Conservation (phyloP, 768 basidiomycete species). For the Tulasnella sp. region DNA sequence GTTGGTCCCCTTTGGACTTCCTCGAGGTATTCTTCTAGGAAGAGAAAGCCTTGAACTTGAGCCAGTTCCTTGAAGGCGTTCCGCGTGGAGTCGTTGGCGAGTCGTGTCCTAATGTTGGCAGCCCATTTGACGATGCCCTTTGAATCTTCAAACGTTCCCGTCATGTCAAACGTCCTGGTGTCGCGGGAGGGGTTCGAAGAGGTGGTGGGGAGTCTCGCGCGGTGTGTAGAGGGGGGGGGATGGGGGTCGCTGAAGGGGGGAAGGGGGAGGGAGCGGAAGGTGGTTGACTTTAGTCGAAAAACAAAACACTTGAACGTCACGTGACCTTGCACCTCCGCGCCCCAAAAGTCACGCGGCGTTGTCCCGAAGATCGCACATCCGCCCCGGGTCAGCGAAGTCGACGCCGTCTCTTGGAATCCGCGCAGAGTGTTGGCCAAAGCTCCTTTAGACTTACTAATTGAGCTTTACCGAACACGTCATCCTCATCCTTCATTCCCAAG, state of each 20-base stretch:
- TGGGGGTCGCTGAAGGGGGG: background rate
- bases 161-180: background rate
- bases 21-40: constrained; percentile 68
- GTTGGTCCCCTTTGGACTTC: constrained; percentile 53
- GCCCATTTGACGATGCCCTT: constrained; percentile 37
- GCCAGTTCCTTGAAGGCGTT: constrained; percentile 62
- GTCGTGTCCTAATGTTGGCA: constrained; percentile 49
- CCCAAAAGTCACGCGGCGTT: background rate
- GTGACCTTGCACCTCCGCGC: background rate
- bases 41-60: constrained; percentile 63
- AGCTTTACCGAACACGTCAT: too few relatives aligned
- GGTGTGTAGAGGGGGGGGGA: background rate
- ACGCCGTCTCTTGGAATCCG: background rate
- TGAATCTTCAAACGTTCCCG: background rate
- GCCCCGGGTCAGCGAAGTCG: background rate
- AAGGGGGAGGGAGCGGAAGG: background rate
- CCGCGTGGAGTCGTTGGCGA: constrained; percentile 62
- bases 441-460: too few relatives aligned
- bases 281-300: background rate
- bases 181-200: background rate
- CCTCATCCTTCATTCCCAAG: background rate
- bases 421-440: too few relatives aligned
- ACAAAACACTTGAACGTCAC: background rate
- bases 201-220: background rate
- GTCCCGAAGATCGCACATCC: background rate